A percentile compares a stretch with the other conserved stretches of the same genome.
Evolutionary conservation across 2,329 filamentous ascomycete genomes (phyloP).

Genomic region (Ophiocordyceps sinensis): DNA sequence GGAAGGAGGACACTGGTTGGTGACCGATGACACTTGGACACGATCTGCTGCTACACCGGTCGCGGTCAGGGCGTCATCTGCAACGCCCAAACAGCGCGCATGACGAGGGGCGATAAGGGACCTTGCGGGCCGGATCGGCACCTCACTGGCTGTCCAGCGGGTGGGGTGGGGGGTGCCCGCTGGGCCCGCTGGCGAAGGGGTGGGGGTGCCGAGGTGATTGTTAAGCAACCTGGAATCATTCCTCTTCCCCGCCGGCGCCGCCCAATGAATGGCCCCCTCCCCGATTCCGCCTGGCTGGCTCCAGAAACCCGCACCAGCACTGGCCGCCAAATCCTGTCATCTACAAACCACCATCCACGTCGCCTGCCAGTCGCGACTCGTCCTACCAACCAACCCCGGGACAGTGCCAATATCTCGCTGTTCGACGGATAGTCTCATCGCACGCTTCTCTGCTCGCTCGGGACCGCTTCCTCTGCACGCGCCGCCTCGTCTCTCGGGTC

Average conservation of each 20-base stretch:
- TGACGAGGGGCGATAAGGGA: background rate
- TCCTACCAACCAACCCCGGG: background rate
- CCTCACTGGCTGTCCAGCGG: background rate
- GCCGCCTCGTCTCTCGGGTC: too few relatives aligned
- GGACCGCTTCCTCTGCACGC: too few relatives aligned
- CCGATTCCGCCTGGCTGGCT: background rate
- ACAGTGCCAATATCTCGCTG: background rate
- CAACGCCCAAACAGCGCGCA: background rate
- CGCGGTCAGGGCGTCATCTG: background rate
- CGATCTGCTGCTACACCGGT: background rate
- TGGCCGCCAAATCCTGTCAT: conserved; percentile 3
- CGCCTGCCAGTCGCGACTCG: background rate
- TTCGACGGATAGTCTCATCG: too few relatives aligned
- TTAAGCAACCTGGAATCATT: background rate
- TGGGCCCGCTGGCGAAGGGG: background rate
- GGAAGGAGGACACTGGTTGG: too few relatives aligned
- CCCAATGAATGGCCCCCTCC: background rate
- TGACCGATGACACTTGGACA: too few relatives aligned
- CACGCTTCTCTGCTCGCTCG: too few relatives aligned
- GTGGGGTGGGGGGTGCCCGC: background rate
- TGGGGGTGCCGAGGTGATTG: background rate
- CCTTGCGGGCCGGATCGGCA: background rate
- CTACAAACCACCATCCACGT: background rate
- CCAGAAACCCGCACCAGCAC: conserved; percentile 3
- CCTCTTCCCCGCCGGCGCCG: background rate